Base-by-base conservation (phyloP, 2,329 filamentous ascomycete species). In the Microdochium nivale region DNA sequence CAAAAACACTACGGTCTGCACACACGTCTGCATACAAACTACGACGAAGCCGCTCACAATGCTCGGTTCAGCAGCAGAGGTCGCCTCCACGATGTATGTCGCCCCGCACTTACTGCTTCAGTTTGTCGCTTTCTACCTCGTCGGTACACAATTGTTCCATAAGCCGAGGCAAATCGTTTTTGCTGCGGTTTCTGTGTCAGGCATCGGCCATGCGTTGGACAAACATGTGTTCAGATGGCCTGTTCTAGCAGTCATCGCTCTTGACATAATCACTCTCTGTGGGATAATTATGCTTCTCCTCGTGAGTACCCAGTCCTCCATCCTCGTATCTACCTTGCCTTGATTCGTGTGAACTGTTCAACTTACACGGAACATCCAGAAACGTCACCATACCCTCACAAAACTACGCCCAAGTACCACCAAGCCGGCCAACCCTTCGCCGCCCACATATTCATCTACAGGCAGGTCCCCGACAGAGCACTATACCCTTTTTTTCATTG, bases 401-500 rank as follows among this genome's bases (percentile, higher is more conserved):
- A 16, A 44, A 11, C 21, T 44, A 11, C 40, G 40, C 14, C 40
- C 40, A 44, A 19, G 21, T 23, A 21, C 19, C 27, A 30, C 11
- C 27, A 5, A 30, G 27, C 27, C 11, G 27, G 27, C 27, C 14
- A 44, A 44, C 3, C 16, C 3, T 23, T 19, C 7, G 3, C 40
- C 16, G 49, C 8, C 24, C 47, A 11, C 3, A 33, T 14, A 16
- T 49, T 33, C n/a, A 24, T 44, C 25, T n/a, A n/a, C n/a, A n/a
- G n/a, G n/a, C n/a, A n/a, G n/a, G n/a, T n/a, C n/a, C n/a, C n/a
- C n/a, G n/a, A n/a, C n/a, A n/a, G 33, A 33, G 14, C 48, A 14
- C 25, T 79, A 91, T 66, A 74, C 90, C 51, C 74, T 95, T 30
- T 80, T 95, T 56, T 84, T 97, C 25, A 85, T 97, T 24, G 94